Base-by-base conservation (phyloP, 805 yeast species). In the Sugiyamaella valdiviana region DNA sequence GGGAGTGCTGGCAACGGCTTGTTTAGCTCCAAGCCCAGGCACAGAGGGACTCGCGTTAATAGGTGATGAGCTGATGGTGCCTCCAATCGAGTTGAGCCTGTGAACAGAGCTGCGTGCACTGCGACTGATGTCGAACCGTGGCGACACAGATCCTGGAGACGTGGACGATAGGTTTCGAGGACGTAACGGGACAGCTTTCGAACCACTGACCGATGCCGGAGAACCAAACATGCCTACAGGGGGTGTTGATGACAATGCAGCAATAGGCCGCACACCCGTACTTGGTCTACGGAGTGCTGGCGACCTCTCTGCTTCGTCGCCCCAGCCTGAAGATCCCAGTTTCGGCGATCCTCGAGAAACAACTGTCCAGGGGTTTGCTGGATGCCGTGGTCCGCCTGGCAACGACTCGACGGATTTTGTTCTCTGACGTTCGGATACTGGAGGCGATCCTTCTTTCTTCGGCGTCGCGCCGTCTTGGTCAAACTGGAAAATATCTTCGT, bases 401-500 rank as follows among this genome's bases (percentile, higher is more conserved):
- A 26, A 4, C 32, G 32, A 5, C 32, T 26, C 32, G 3, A 26
- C 32, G 9, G 32, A 26, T 6, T 26, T 26, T 2, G 10, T 26
- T 26, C 32, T 26, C 32, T 3, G n/a, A 26, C 32, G 32, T 10
- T 26, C 32, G 7, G 10, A 3, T n/a, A 5, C 32, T 23, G 44
- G 15, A 2, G 24, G 22, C 36, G 36, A 41, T 23, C 24, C 36
- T 5, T 41, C 44, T 19, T 26, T 26, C 10, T 26, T 26, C 3
- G 32, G 32, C 9, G 14, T 7, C n/a, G 14, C 32, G 14, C 32
- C 32, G 10, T 26, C 32, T 7, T 26, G 32, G 7, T 45, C 48
- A 14, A 45, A 12, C 24, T 45, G 36, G 24, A 45, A 45, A 3
- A 45, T 38, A 17, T 32, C 45, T n/a, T 38, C 41, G 24, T 37